phyloP scores from a whole-genome alignment of 352 stramenopile genomes.

The Phytophthora melonis region DNA sequence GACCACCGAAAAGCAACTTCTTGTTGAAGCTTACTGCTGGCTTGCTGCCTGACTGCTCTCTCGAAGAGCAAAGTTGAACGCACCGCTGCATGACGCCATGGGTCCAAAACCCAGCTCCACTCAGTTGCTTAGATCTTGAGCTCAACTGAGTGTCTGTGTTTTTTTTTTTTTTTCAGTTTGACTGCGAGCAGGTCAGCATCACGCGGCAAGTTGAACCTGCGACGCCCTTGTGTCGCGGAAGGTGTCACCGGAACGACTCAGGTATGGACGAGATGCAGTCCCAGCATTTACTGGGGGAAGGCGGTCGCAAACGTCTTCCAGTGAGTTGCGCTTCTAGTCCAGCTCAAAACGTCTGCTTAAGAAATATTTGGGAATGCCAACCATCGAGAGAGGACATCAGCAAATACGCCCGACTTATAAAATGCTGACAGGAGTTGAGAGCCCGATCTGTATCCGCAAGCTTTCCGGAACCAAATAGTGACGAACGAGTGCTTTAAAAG shows the following conservation, averaged over 20 bases:
- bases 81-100: constrained; percentile 14
- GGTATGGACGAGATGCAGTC: constrained; percentile 31
- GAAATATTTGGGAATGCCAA: too few species aligned
- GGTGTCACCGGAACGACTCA: neutral
- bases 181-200: neutral
- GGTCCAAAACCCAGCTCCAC: constrained; percentile 31
- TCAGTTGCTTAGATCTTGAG: constrained; percentile 1
- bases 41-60: constrained; percentile 2
- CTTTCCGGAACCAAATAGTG: constrained; percentile 31
- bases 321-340: neutral
- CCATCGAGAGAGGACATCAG: too few species aligned
- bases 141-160: neutral
- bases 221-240: constrained; percentile 13
- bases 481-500: constrained; percentile 14
- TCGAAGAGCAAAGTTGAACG: constrained; percentile 12
- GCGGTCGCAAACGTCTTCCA: constrained; percentile 28
- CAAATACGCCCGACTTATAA: too few species aligned
- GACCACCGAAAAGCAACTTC: constrained; percentile 35
- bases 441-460: constrained; percentile 24
- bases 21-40: constrained; percentile 2
- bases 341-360: too few species aligned
- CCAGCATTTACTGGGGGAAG: constrained; percentile 38
- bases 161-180: too few species aligned
- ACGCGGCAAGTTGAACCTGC: too few species aligned
- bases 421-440: constrained; percentile 6